Evolutionary conservation across 2,329 filamentous ascomycete species (phyloP).

Genomic region (Dactylella cylindrospora): DNA sequence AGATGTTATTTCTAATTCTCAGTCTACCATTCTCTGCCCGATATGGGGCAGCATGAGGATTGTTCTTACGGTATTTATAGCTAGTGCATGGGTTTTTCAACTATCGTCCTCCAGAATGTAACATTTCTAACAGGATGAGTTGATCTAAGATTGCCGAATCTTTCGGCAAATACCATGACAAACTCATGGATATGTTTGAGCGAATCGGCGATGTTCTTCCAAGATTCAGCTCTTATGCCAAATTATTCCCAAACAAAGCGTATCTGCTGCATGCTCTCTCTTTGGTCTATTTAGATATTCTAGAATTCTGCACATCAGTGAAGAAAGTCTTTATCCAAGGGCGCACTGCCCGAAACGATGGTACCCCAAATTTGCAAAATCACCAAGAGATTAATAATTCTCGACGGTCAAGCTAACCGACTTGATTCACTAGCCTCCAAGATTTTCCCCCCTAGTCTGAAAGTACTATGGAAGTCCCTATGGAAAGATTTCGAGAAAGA

Average conservation of each 20-base stretch:
- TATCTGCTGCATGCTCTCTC: conserved; percentile 46
- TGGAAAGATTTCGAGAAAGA: conserved; percentile 47
- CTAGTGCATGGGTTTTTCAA: neutral
- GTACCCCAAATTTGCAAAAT: too few relatives aligned
- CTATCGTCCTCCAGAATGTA: neutral
- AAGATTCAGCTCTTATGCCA: conserved; percentile 45
- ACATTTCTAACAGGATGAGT: neutral
- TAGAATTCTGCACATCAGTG: conserved; percentile 47
- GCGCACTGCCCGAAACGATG: too few relatives aligned
- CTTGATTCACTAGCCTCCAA: neutral
- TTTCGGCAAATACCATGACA: conserved; percentile 47
- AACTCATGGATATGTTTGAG: conserved; percentile 47
- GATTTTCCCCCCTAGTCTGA: conserved; percentile 2
- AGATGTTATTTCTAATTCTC: conserved; percentile 47
- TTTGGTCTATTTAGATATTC: conserved; percentile 46
- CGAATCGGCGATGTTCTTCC: conserved; percentile 48
- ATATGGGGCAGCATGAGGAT: conserved; percentile 48
- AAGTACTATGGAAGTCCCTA: conserved; percentile 25
- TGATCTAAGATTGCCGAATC: conserved; percentile 43
- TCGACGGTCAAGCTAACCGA: too few relatives aligned
- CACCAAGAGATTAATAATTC: too few relatives aligned
- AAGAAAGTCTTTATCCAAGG: too few relatives aligned
- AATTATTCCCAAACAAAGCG: conserved; percentile 46
- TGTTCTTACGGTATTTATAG: conserved; percentile 44
- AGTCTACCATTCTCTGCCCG: conserved; percentile 45